phyloP scores from a whole-genome alignment of 2,329 filamentous ascomycete species.

The Thermomyces lanuginosus region DNA sequence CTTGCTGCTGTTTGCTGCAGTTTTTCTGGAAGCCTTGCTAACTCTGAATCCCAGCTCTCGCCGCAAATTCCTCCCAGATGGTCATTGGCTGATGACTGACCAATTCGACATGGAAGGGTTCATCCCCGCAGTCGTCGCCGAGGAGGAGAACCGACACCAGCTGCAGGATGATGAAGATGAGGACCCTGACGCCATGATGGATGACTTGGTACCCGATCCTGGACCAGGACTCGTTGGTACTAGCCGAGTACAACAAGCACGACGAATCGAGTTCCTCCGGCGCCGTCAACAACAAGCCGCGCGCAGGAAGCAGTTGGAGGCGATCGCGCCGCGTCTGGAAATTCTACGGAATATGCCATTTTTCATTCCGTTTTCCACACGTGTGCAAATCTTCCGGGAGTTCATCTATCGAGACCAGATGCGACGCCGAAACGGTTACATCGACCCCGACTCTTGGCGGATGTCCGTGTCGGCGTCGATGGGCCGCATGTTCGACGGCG shows the following conservation, averaged over 20 bases:
- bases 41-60: constrained; percentile 40
- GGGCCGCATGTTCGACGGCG: constrained; percentile 25
- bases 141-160: constrained; percentile 62
- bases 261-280: constrained; percentile 45
- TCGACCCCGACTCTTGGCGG: constrained; percentile 63
- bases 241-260: constrained; percentile 45
- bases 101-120: constrained; percentile 79
- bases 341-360: constrained; percentile 94
- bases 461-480: constrained; percentile 37
- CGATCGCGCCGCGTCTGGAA: constrained; percentile 71
- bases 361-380: constrained; percentile 78
- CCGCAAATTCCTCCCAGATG: constrained; percentile 61
- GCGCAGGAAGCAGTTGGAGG: constrained; percentile 55
- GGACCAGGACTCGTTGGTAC: constrained; percentile 36
- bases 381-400: constrained; percentile 83
- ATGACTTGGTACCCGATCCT: constrained; percentile 17
- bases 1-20: constrained; percentile 1
- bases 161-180: constrained; percentile 48
- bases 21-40: constrained; percentile 4
- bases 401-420: constrained; percentile 75
- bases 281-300: constrained; percentile 50
- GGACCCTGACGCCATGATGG: constrained; percentile 30
- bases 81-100: constrained; percentile 88
- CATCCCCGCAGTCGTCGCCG: constrained; percentile 66
- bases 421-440: constrained; percentile 49